These are phyloP conservation scores for Geotrichum siamense DNA, from an alignment of 1,139 yeast genomes.

Conservation along the genomic window DNA sequence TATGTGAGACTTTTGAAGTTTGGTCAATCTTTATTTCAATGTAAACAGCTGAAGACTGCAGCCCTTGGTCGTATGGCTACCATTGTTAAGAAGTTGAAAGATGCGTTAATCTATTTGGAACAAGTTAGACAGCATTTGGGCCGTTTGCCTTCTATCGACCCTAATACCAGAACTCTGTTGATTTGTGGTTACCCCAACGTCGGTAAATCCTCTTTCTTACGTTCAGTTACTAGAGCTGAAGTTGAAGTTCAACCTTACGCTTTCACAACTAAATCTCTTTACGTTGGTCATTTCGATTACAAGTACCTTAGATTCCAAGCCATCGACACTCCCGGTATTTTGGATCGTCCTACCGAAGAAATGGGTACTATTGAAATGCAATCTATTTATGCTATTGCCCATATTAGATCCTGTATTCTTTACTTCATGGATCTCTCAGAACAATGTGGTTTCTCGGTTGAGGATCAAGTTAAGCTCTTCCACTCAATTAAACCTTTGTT, in stretches of 20 bases:
- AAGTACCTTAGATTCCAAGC: conserved; percentile 97
- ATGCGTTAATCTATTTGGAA: conserved; percentile 85
- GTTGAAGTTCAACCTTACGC: conserved; percentile 99
- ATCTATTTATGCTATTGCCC: conserved; percentile 96
- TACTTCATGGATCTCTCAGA: conserved; percentile 98
- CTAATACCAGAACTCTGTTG: conserved; percentile 92
- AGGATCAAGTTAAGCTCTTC: conserved; percentile 94
- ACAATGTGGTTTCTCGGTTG: conserved; percentile 97
- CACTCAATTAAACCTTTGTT: conserved; percentile 94
- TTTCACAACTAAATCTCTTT: conserved; percentile 89
- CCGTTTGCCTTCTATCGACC: conserved; percentile 95
- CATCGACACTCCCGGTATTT: conserved; percentile 97
- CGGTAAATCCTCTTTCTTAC: conserved; percentile 93
- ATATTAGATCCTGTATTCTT: conserved; percentile 88
- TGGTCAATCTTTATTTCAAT: conserved; percentile 96
- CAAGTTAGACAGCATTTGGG: conserved; percentile 99
- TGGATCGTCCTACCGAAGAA: conserved; percentile 98
- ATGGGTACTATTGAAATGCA: conserved; percentile 99
- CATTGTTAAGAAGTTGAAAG: conserved; percentile 87
- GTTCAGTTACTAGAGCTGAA: conserved; percentile 92
- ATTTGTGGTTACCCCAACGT: conserved; percentile 99
- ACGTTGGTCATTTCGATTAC: conserved; percentile 96
- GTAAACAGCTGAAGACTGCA: conserved; percentile 97
- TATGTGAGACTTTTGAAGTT: conserved; percentile 87
- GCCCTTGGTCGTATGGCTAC: conserved; percentile 99